Percentiles rank a stretch among this genome's conserved stretches.
Evolutionary conservation across 768 basidiomycete genomes (phyloP).

Genomic region (Pleurotus pulmonarius): DNA sequence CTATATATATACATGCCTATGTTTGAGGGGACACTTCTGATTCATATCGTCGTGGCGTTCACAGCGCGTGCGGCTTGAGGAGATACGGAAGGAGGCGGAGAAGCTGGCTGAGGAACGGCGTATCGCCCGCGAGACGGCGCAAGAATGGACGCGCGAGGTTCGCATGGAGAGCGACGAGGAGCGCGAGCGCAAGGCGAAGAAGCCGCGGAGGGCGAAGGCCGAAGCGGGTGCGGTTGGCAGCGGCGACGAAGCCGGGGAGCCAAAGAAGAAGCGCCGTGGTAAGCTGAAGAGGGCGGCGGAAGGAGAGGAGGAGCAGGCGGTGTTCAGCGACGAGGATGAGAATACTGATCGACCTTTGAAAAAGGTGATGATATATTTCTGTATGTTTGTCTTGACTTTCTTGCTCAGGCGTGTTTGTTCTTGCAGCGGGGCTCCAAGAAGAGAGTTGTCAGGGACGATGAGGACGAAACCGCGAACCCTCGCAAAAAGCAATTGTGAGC

Average conservation of each 20-base stretch:
- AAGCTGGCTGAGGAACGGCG: constrained; percentile 78
- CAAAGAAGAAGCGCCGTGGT: constrained; percentile 69
- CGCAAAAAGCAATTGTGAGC: constrained; percentile 78
- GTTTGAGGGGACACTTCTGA: too few species aligned
- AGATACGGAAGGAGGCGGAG: constrained; percentile 66
- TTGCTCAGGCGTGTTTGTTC: constrained; percentile 15
- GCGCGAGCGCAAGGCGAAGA: constrained; percentile 60
- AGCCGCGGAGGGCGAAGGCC: constrained; percentile 49
- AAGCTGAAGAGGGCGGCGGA: constrained; percentile 62
- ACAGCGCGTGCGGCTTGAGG: constrained; percentile 64
- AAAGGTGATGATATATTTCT: constrained; percentile 52
- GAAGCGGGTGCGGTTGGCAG: constrained; percentile 27
- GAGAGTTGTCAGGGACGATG: constrained; percentile 75
- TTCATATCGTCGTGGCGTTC: too few species aligned
- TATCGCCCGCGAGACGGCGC: constrained; percentile 71
- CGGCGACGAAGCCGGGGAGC: constrained; percentile 58
- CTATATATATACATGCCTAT: too few species aligned
- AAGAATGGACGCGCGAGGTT: constrained; percentile 70
- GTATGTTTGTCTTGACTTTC: background rate
- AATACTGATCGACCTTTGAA: constrained; percentile 53
- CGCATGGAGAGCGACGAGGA: constrained; percentile 78
- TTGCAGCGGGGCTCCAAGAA: constrained; percentile 57
- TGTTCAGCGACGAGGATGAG: constrained; percentile 74
- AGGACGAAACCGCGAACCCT: constrained; percentile 58
- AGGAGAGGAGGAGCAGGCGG: constrained; percentile 59